Base-by-base conservation (phyloP, 306 rosid genomes). In the Clitoria ternatea region DNA sequence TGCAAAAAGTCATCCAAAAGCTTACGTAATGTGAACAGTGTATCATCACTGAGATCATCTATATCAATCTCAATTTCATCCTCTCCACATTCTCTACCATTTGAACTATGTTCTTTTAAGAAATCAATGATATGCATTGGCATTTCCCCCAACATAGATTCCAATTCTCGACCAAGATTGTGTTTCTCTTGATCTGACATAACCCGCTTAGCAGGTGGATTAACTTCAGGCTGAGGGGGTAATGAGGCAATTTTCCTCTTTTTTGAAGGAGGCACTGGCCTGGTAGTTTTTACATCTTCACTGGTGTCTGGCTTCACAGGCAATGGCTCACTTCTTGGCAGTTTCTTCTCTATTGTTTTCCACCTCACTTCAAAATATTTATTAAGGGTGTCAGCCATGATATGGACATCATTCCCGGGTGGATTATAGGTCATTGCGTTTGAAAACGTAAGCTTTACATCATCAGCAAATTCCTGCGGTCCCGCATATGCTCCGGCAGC, bases 391-490 rank as follows among this genome's bases (percentile, higher is more conserved):
- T 87, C 92, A 43, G 97, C 97, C 91, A 85, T 87, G 36, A 79
- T 0, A 61, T 91, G 83, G 72, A 87, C 87, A 77, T 83, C 85
- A 69, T 83, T 91, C 81, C 83, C 86, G 10, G 83, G 83, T n/a
- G 92, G 96, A 66, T 91, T 91, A 79, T 91, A 91, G 15, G 91
- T 87, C 93, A 89, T 82, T 33, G 97, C 96, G 85, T 91, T 91
- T 3, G 76, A 50, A 70, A 89, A 91, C 7, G 97, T 89, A 73
- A 83, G 90, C 85, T 80, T 83, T 35, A 87, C 89, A 35, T 91
- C 96, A 45, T 72, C 81, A 61, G 80, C 85, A 76, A 89, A 85
- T 71, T 88, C 83, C 75, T 61, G 23, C 0, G 93, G 96, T 14
- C 77, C 33, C 6, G 84, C 55, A 68, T 87, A 91, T 6, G 53